phyloP scores from a whole-genome alignment of 305 asterid genomes.

The Solanum hybrid region DNA sequence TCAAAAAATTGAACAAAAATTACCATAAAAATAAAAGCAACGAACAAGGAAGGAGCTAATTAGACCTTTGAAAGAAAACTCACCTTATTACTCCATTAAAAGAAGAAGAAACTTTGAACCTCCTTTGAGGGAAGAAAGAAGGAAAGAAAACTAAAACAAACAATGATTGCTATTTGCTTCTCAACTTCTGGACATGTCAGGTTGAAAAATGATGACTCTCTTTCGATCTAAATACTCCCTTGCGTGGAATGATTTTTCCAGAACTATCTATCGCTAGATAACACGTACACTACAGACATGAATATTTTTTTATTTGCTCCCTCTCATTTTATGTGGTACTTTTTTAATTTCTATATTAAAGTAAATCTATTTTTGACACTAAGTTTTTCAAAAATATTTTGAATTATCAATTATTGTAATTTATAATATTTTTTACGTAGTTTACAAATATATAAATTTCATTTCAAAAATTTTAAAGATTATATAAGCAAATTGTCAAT shows the following conservation, averaged over 20 bases:
- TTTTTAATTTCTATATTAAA: no score
- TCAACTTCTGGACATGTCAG: not conserved
- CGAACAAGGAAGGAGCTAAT: not conserved
- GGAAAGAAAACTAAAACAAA: not conserved
- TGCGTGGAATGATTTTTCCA: not conserved
- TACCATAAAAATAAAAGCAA: not conserved
- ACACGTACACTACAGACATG: not conserved
- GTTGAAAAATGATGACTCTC: not conserved
- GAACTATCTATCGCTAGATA: not conserved
- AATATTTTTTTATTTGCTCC: not conserved
- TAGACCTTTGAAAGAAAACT: not conserved
- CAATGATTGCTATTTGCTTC: not conserved
- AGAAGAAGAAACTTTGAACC: slow-evolving; percentile 3
- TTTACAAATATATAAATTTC: no score
- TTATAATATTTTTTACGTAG: no score
- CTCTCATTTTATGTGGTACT: not conserved
- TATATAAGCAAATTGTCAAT: no score
- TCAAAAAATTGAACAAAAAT: not conserved
- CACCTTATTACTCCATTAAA: not conserved
- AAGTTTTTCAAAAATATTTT: no score
- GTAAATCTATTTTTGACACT: no score
- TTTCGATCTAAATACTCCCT: not conserved
- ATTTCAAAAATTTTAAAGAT: no score
- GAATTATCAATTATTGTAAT: no score
- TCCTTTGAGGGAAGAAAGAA: slow-evolving; percentile 14